phyloP scores from a whole-genome alignment of 495 filamentous ascomycete genomes.

The Ascodesmis nigricans region DNA sequence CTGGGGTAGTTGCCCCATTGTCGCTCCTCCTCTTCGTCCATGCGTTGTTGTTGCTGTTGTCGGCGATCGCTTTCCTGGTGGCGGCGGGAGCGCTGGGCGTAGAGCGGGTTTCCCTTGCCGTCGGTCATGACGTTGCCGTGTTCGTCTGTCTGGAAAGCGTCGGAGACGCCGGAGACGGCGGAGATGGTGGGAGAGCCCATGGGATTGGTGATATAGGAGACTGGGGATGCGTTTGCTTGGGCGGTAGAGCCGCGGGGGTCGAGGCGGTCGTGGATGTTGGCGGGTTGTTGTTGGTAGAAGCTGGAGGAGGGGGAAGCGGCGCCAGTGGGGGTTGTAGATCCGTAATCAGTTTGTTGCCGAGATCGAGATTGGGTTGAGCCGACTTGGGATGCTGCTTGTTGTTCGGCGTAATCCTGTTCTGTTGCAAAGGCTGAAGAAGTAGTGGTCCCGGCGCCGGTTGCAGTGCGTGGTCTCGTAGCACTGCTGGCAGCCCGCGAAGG shows the following conservation, averaged over 20 bases:
- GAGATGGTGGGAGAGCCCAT: constrained; percentile 17
- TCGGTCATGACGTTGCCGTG: constrained; percentile 29
- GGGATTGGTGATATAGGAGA: constrained; percentile 15
- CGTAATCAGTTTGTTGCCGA: constrained; percentile 19
- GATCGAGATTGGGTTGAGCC: constrained; percentile 5
- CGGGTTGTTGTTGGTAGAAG: constrained; percentile 22
- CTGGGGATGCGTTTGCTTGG: constrained; percentile 6
- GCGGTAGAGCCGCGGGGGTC: no score
- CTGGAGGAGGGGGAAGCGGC: constrained; percentile 2
- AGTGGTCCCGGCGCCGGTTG: constrained; percentile 10
- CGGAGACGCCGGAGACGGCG: constrained; percentile 21
- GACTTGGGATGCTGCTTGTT: not conserved
- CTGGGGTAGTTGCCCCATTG: constrained; percentile 18
- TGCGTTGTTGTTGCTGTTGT: constrained; percentile 11
- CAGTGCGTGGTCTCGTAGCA: constrained; percentile 17
- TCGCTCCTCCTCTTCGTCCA: constrained; percentile 12
- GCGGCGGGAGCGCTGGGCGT: constrained; percentile 13
- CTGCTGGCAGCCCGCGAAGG: constrained; percentile 39
- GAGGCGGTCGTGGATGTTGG: constrained; percentile 14
- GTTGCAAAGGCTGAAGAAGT: constrained; percentile 11
- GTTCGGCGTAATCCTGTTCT: constrained; percentile 5
- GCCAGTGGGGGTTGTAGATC: constrained; percentile 18
- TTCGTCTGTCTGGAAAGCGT: constrained; percentile 30
- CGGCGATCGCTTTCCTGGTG: constrained; percentile 10
- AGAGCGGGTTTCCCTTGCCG: constrained; percentile 27